These are phyloP conservation scores for Ustilago tritici DNA, from an alignment of 1,284 basidiomycete species.

Conservation along the genomic window DNA sequence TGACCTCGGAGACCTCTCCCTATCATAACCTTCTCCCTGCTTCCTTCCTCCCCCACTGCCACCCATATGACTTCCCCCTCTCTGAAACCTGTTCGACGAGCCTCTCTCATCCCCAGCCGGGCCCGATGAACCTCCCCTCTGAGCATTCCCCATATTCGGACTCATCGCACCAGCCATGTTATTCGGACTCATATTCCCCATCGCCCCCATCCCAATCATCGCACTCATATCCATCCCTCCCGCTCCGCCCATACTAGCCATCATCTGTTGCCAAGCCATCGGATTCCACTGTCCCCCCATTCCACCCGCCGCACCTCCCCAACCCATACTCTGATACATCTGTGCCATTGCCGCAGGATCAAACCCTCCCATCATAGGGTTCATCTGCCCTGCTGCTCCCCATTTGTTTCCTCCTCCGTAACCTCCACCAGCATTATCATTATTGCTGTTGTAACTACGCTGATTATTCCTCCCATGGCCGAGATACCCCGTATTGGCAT, in stretches of 20 bases:
- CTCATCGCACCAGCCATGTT: slow-evolving; percentile 32
- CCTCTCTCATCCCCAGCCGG: slow-evolving; percentile 2
- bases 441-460: not conserved
- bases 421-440: slow-evolving; percentile 64
- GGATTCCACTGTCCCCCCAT: slow-evolving; percentile 59
- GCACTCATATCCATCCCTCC: slow-evolving; percentile 72
- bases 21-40: slow-evolving; percentile 10
- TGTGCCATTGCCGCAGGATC: slow-evolving; percentile 73
- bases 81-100: slow-evolving; percentile 21
- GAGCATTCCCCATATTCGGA: slow-evolving; percentile 43
- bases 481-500: slow-evolving; percentile 14
- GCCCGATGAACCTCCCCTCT: slow-evolving; percentile 8
- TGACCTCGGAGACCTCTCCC: slow-evolving; percentile 29
- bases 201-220: slow-evolving; percentile 71
- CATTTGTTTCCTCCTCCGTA: slow-evolving; percentile 71
- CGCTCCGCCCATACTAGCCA: slow-evolving; percentile 49
- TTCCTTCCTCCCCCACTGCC: not conserved
- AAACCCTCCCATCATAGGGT: slow-evolving; percentile 73
- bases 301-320: slow-evolving; percentile 37
- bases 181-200: slow-evolving; percentile 60
- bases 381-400: slow-evolving; percentile 74
- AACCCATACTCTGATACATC: slow-evolving; percentile 74
- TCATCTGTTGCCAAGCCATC: slow-evolving; percentile 68
- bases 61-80: slow-evolving; percentile 20
- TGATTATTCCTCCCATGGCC: not conserved